phyloP scores from a whole-genome alignment of 2,329 filamentous ascomycete genomes.

The Diaporthe eres region DNA sequence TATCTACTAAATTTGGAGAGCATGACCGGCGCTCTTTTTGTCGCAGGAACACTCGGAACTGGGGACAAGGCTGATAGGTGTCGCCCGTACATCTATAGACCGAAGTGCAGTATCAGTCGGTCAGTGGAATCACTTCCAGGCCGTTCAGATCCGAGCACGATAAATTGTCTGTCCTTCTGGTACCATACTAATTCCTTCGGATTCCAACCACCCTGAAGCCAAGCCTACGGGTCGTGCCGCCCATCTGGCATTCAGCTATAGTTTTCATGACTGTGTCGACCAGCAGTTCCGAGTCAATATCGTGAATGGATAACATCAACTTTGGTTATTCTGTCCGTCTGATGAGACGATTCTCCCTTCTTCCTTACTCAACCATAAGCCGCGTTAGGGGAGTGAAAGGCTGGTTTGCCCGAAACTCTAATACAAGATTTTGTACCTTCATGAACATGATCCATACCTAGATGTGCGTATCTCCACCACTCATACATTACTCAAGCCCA shows the following conservation, averaged over 20 bases:
- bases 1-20: neutral
- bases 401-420: neutral
- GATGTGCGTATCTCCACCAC: neutral
- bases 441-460: neutral
- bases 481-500: neutral
- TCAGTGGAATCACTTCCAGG: neutral
- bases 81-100: neutral
- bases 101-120: no score
- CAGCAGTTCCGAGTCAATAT: neutral
- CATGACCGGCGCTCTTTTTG: neutral
- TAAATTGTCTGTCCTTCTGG: neutral
- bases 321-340: accelerated
- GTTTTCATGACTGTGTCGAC: neutral
- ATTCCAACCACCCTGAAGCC: no score
- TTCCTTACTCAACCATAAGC: neutral
- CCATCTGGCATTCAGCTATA: neutral
- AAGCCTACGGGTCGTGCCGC: neutral
- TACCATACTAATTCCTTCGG: no score
- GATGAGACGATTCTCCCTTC: neutral
- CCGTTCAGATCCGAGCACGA: neutral
- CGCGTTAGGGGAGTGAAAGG: no score
- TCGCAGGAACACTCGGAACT: neutral
- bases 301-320: neutral
- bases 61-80: neutral
- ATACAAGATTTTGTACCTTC: neutral